Conservation (phyloP, 2,329 filamentous ascomycete species). For the Alternaria postmessia region DNA sequence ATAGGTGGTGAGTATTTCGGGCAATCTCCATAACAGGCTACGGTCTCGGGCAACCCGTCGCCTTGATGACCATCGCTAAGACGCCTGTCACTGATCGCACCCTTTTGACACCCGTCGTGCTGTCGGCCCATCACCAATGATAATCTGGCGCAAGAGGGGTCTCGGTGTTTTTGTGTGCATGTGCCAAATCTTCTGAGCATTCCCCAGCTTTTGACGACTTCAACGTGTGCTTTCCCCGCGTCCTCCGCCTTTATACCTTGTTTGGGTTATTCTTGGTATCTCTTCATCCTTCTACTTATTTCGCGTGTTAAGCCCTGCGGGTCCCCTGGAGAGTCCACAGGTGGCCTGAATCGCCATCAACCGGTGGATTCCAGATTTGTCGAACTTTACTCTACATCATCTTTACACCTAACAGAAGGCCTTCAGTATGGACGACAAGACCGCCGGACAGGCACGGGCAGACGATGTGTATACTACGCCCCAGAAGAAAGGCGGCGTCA, state of each 20-base stretch:
- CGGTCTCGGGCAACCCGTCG: slow-evolving; percentile 27
- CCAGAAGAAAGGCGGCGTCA: slow-evolving; percentile 39
- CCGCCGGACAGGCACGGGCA: slow-evolving; percentile 10
- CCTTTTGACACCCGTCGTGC: slow-evolving; percentile 28
- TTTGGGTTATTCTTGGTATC: slow-evolving; percentile 14
- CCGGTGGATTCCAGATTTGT: neutral
- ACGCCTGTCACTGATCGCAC: slow-evolving; percentile 36
- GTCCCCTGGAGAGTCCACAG: neutral
- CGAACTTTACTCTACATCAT: neutral
- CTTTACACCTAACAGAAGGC: slow-evolving; percentile 8
- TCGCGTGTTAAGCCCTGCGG: neutral
- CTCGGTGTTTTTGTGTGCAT: slow-evolving; percentile 30
- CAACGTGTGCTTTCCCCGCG: slow-evolving; percentile 42
- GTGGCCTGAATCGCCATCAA: neutral
- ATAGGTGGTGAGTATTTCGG: slow-evolving; percentile 45
- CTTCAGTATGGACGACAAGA: slow-evolving; percentile 39
- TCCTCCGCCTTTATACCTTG: slow-evolving; percentile 20
- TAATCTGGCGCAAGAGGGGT: slow-evolving; percentile 26
- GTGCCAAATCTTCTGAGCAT: slow-evolving; percentile 31
- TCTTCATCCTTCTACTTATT: slow-evolving; percentile 9
- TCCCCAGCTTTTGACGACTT: slow-evolving; percentile 20
- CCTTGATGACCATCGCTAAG: slow-evolving; percentile 14
- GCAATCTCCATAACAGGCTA: slow-evolving; percentile 37
- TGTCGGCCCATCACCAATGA: slow-evolving; percentile 28
- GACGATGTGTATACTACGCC: slow-evolving; percentile 30